Percentiles rank a stretch among this genome's conserved stretches.
Conservation (phyloP, 768 basidiomycete genomes). For the Mrakia frigida region DNA sequence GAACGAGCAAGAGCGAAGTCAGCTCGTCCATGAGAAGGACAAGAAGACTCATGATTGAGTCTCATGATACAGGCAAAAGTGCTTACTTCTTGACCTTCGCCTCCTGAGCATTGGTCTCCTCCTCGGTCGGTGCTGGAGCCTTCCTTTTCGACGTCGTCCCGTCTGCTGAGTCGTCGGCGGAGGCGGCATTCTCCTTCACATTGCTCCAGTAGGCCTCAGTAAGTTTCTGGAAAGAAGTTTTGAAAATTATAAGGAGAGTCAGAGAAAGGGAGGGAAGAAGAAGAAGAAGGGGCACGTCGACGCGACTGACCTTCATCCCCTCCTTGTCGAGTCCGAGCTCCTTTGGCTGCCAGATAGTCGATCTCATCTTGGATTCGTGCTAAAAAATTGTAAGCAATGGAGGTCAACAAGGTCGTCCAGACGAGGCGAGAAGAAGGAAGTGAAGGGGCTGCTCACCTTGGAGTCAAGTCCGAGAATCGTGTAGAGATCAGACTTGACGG, state of each 20-base stretch:
- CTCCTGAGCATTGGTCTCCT: neutral
- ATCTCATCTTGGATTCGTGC: constrained; percentile 8
- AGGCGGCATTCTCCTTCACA: neutral
- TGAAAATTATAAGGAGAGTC: neutral
- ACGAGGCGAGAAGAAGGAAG: neutral
- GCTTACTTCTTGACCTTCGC: neutral
- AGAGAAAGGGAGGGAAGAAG: neutral
- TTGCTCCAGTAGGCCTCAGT: neutral
- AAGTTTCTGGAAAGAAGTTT: neutral
- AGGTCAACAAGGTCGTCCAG: neutral
- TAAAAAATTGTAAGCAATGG: neutral
- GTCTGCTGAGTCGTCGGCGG: neutral
- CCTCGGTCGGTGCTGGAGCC: neutral
- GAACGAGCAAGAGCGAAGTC: neutral
- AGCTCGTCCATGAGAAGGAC: neutral
- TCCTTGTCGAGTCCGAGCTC: constrained; percentile 5
- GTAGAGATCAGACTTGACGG: constrained; percentile 3
- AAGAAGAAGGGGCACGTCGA: neutral
- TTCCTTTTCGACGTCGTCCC: neutral
- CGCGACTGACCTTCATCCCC: neutral
- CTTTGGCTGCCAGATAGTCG: constrained; percentile 14
- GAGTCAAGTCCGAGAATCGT: neutral
- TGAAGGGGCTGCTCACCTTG: neutral
- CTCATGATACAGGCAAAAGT: too few species aligned
- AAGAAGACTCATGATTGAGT: neutral